Conservation (phyloP, 495 filamentous ascomycete species). For the Patellaria atrata region DNA sequence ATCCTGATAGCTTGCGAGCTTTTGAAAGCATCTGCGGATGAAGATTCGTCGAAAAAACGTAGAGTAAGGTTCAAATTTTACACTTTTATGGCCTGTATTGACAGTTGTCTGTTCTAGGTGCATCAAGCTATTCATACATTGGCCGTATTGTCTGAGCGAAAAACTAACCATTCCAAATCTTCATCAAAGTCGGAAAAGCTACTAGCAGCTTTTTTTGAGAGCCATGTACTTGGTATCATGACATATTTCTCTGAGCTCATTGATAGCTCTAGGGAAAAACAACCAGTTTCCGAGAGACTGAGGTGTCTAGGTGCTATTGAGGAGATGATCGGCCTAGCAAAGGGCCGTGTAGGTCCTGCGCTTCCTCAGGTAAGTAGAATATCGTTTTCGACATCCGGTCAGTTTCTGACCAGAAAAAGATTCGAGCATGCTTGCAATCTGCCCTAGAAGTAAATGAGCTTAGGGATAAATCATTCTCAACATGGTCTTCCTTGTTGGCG, state of each 20-base stretch:
- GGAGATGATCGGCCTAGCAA: conserved; percentile 68
- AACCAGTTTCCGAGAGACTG: conserved; percentile 46
- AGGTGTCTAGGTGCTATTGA: conserved; percentile 69
- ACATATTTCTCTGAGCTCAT: conserved; percentile 67
- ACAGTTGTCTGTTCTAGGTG: conserved; percentile 28
- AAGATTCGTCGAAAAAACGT: conserved; percentile 43
- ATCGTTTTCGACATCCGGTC: conserved; percentile 4
- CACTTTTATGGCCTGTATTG: neutral
- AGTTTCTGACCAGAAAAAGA: conserved; percentile 32
- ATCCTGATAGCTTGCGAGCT: conserved; percentile 63
- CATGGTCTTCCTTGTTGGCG: conserved; percentile 67
- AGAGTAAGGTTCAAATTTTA: conserved; percentile 36
- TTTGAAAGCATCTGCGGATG: conserved; percentile 66
- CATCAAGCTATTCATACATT: conserved; percentile 53
- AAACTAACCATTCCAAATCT: conserved; percentile 33
- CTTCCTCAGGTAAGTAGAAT: conserved; percentile 60
- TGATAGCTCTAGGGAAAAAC: conserved; percentile 48
- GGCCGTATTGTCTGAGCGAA: conserved; percentile 46
- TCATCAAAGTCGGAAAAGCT: conserved; percentile 38
- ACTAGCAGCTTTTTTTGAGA: conserved; percentile 67
- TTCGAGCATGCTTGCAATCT: conserved; percentile 76
- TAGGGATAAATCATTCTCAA: conserved; percentile 60
- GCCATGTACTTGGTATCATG: conserved; percentile 79
- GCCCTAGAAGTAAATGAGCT: conserved; percentile 60
- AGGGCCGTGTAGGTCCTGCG: conserved; percentile 54